These are phyloP conservation scores for Coelastrella sp. DNA, from an alignment of 139 green algal species.

Conservation along the genomic window DNA sequence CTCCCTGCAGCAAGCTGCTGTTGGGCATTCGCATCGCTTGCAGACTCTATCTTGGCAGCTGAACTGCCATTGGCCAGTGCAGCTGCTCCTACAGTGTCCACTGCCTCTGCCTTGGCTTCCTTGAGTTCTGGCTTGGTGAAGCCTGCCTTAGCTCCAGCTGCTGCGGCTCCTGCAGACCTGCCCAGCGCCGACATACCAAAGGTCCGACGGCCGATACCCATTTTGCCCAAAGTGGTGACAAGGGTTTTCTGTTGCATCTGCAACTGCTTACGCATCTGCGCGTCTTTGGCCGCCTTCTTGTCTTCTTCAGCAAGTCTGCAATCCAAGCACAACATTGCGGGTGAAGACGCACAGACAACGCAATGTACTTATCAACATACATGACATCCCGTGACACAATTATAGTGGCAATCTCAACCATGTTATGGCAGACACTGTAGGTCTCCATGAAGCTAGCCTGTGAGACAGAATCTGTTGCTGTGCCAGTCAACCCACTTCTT, in stretches of 20 bases:
- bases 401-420: not conserved
- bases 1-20: not conserved
- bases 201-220: conserved; percentile 25
- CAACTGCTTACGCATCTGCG: conserved; percentile 8
- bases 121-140: conserved; percentile 20
- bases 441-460: no score
- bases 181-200: conserved; percentile 26
- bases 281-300: not conserved
- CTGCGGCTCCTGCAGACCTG: not conserved
- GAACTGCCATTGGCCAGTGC: conserved; percentile 8
- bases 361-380: not conserved
- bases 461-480: no score
- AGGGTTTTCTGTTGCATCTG: conserved; percentile 21
- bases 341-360: not conserved
- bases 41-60: not conserved
- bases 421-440: no score
- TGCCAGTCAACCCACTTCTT: conserved; percentile 38
- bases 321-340: not conserved
- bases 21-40: not conserved
- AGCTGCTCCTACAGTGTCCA: not conserved
- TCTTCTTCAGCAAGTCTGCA: conserved; percentile 45
- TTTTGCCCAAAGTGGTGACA: conserved; percentile 19
- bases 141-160: not conserved
- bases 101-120: conserved; percentile 29
- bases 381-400: not conserved